Evolutionary conservation across 2,329 filamentous ascomycete genomes (phyloP).

Genomic region (Botryotinia calthae): DNA sequence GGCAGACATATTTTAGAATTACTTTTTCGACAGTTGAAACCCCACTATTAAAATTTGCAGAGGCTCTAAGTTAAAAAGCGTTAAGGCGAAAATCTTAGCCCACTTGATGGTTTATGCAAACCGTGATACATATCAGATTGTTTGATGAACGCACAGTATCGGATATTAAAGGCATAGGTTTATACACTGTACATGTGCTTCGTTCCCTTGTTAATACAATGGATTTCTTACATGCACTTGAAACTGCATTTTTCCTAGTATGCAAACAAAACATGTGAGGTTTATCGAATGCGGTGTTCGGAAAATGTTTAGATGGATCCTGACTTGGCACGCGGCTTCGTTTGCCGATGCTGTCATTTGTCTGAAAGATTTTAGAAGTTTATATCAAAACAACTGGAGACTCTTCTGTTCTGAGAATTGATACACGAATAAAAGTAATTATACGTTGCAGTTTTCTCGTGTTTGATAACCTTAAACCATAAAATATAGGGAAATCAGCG

Average conservation of each 20-base stretch:
- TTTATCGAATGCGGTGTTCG: not conserved
- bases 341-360: not conserved
- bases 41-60: constrained; percentile 12
- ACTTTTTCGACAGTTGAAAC: not conserved
- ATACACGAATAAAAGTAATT: not conserved
- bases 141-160: not conserved
- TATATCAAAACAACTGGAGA: not conserved
- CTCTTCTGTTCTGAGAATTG: not conserved
- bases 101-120: not conserved
- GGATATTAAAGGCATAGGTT: not conserved
- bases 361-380: not conserved
- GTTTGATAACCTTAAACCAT: not conserved
- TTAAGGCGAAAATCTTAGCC: not conserved
- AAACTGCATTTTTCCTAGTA: not conserved
- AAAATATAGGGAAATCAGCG: not conserved
- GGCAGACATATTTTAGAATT: not conserved
- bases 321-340: not conserved
- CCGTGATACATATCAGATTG: not conserved
- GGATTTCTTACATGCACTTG: not conserved
- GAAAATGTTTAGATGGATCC: not conserved
- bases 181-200: not conserved
- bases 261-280: not conserved
- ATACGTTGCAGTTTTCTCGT: not conserved
- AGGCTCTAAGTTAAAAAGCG: not conserved
- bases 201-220: not conserved